These are phyloP conservation scores for Magnusiomyces paraingens DNA, from an alignment of 1,139 yeast genomes.

Conservation along the genomic window DNA sequence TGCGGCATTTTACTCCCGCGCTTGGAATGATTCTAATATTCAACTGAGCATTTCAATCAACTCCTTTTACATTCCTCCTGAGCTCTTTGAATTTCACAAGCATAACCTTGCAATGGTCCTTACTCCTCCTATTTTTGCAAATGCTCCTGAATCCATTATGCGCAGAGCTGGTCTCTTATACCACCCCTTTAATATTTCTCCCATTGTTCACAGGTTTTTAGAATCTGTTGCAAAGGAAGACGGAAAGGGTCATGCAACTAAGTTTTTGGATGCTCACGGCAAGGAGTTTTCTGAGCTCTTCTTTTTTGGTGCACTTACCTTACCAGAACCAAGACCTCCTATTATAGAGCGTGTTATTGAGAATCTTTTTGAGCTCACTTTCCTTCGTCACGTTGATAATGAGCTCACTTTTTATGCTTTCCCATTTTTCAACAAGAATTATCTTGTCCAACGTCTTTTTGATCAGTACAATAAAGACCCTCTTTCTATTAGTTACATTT, in stretches of 20 bases:
- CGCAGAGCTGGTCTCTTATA: constrained; percentile 20
- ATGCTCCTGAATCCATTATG: constrained; percentile 20
- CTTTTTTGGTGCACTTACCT: constrained; percentile 32
- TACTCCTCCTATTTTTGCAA: constrained; percentile 16
- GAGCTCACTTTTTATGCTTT: constrained; percentile 25
- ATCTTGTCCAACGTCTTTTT: constrained; percentile 22
- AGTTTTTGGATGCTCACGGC: constrained; percentile 31
- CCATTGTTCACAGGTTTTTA: constrained; percentile 28
- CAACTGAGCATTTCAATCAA: constrained; percentile 23
- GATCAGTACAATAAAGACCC: constrained; percentile 20
- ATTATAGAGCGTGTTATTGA: constrained; percentile 31
- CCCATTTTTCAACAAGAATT: constrained; percentile 20
- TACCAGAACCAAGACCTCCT: constrained; percentile 34
- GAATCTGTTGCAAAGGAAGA: constrained; percentile 31
- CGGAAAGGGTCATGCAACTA: constrained; percentile 22
- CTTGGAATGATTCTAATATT: constrained; percentile 23
- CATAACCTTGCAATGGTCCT: constrained; percentile 22
- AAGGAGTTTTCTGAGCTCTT: constrained; percentile 34
- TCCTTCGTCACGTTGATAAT: constrained; percentile 27
- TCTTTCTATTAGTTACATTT: constrained; percentile 21
- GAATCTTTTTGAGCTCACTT: constrained; percentile 32
- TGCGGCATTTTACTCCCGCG: constrained; percentile 9
- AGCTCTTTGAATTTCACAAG: constrained; percentile 18
- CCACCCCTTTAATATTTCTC: constrained; percentile 27
- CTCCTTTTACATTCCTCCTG: constrained; percentile 20